These are phyloP conservation scores for Scheffersomyces parashehatae DNA, from an alignment of 1,139 yeast genomes.

Conservation along the genomic window DNA sequence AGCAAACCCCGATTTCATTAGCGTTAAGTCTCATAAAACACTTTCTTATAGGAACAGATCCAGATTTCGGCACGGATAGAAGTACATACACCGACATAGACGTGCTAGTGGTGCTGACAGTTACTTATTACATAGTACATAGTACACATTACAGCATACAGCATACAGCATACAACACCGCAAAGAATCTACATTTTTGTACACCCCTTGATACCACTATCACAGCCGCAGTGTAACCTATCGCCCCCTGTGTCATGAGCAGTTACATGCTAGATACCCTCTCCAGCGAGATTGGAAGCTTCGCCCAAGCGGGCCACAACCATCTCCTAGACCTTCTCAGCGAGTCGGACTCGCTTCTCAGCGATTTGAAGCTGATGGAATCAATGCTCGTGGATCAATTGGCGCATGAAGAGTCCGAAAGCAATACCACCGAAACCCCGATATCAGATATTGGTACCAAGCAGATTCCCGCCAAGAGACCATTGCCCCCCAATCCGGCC, in stretches of 20 bases:
- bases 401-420: conserved; percentile 9
- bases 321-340: conserved; percentile 20
- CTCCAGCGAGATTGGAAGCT: conserved; percentile 25
- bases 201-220: too few species aligned
- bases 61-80: too few species aligned
- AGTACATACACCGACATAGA: background rate
- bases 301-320: conserved; percentile 25
- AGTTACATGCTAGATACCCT: conserved; percentile 25
- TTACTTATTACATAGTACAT: too few species aligned
- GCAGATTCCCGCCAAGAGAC: too few species aligned
- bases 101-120: background rate
- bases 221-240: too few species aligned
- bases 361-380: conserved; percentile 30
- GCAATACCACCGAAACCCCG: conserved; percentile 1
- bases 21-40: too few species aligned
- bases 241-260: too few species aligned
- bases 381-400: conserved; percentile 21
- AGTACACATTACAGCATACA: too few species aligned
- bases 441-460: background rate
- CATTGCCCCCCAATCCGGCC: background rate
- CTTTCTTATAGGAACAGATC: too few species aligned
- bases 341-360: conserved; percentile 27
- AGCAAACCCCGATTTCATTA: too few species aligned
- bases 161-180: too few species aligned
- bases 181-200: too few species aligned